Base-by-base conservation (phyloP, 116 monocot genomes). In the Iris pallida region DNA sequence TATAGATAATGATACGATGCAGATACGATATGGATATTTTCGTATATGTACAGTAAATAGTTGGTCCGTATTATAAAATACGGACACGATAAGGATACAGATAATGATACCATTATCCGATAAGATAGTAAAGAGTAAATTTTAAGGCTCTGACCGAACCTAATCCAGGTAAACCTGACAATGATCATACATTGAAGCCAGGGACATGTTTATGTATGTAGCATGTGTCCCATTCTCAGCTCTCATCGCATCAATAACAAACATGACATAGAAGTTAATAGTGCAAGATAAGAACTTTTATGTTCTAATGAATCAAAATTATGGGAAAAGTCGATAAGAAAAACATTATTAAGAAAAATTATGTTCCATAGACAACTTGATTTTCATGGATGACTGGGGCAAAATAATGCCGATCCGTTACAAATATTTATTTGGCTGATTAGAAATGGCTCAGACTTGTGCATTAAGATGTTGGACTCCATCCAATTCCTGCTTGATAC, bases 181-280 rank as follows among this genome's bases (percentile, higher is more conserved):
- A 55, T 30, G 49, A 58, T 40, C 80, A 71, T 85, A 97, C 97
- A 71, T 83, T 74, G 89, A 82, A 68, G 53, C 66, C 57, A 45
- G 68, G 0, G 64, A 72, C 40, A 78, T 65, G 53, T 81, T 76
- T 60, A 73, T 45, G 69, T 70, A 78, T 8, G 79, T 76, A 19
- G 72, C 59, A 76, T 71, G 71, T 52, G 69, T 80, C 67, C 59
- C 77, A 71, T 73, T 74, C 30, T 75, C 72, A 59, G 70, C 64
- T 12, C 69, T 78, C 78, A 98, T 93, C 57, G 74, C 88, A 74
- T 92, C 98, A 54, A 85, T 60, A 20, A 90, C 92, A 76, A 88
- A 97, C 58, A 92, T 97, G 53, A 53, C 9, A 72, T 8, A 40
- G 2, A 81, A 45, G 18, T 6, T 45, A 19, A 8, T 30, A 13